Base-by-base conservation (phyloP, 345 rosid genomes). In the Lepidium africanum region DNA sequence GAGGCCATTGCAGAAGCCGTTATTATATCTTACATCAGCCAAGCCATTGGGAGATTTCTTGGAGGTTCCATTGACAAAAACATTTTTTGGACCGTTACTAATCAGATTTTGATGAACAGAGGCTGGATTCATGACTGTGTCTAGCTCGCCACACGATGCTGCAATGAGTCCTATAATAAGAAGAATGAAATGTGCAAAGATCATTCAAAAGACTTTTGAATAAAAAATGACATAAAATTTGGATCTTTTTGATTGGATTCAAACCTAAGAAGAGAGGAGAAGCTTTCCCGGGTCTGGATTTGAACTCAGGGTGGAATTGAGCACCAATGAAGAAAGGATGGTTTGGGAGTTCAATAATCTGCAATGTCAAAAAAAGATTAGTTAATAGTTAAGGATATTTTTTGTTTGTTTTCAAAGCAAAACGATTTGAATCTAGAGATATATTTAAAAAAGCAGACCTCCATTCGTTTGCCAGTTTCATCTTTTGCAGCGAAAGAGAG, bases 221-320 rank as follows among this genome's bases (percentile, higher is more conserved):
- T 46, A 48, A 42, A 25, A 27, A 55, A 3, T 54, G 6, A 16
- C 6, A n/a, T 14, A 33, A 63, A 59, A 48, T n/a, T 66, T 51
- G 67, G 27, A 43, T 14, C 19, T 25, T 59, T 52, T 7, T 33
- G 33, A 21, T 2, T 36, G 77, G 11, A 56, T 67, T 55, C 15
- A n/a, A 71, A 93, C 98, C 98, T 81, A 86, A 45, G 81, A 93
- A 93, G 21, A 85, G 76, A 61, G 99, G 82, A 58, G 99, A 93
- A 47, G 97, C 91, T 73, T 88, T 85, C 68, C 91, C 92, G 1
- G 99, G 97, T 67, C 97, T 88, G 32, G 97, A 93, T 77, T 93
- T 93, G 59, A 81, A 93, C 77, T 93, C 99, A 0, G 99, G 99
- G 61, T 93, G 99, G 69, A 93, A 93, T 77, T 93, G 99, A 62